Evolutionary conservation across 495 filamentous ascomycete species (phyloP).

Genomic region (Mycothermus thermophilus): DNA sequence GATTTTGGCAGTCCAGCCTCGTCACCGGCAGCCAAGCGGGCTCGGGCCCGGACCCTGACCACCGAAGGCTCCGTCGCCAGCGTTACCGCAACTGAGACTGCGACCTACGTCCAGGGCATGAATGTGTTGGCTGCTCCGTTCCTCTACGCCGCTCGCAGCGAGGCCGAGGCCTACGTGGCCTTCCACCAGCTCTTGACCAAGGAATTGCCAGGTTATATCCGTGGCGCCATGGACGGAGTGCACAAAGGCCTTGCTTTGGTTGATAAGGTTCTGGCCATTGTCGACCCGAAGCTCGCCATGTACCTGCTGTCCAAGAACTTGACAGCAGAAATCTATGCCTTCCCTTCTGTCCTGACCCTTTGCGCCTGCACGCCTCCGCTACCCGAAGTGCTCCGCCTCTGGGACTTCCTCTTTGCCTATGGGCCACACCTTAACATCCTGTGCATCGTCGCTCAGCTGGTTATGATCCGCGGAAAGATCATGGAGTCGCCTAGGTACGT

Average conservation of each 20-base stretch:
- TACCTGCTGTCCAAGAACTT: conserved; percentile 76
- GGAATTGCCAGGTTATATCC: conserved; percentile 88
- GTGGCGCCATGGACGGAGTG: conserved; percentile 93
- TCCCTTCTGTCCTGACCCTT: conserved; percentile 85
- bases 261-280: conserved; percentile 76
- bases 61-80: conserved; percentile 44
- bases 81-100: conserved; percentile 39
- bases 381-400: conserved; percentile 86
- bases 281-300: conserved; percentile 73
- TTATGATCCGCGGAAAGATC: conserved; percentile 73
- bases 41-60: conserved; percentile 38
- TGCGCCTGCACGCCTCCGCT: conserved; percentile 95
- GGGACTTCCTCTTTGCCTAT: conserved; percentile 97
- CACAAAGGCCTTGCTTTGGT: conserved; percentile 84
- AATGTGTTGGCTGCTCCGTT: conserved; percentile 98
- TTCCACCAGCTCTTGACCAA: conserved; percentile 80
- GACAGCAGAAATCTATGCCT: conserved; percentile 91
- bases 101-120: conserved; percentile 96
- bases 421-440: conserved; percentile 88
- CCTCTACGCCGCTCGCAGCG: conserved; percentile 84
- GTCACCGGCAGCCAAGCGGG: conserved; percentile 37
- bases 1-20: conserved; percentile 25
- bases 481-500: conserved; percentile 69
- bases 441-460: conserved; percentile 92
- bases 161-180: conserved; percentile 84